Evolutionary conservation across 257 asterid species (phyloP), one percentile per base, ranked within the genome.

Genomic region (Jacaranda mimosifolia): DNA sequence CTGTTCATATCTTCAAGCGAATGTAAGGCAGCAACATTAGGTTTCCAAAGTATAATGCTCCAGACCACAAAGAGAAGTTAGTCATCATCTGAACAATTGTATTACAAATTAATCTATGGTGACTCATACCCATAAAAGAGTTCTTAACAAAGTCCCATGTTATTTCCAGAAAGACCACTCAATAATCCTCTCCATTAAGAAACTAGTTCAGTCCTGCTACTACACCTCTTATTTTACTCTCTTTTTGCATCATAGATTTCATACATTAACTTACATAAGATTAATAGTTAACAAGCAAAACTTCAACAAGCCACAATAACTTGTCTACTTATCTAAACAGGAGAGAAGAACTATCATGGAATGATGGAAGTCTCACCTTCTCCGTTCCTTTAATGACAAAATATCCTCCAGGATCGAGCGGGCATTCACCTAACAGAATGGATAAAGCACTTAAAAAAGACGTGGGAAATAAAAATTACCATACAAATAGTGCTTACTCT

Each of bases 381-480:
- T 96, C 97, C 14, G 91, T 90, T 77, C 97, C 99, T 85, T 93
- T 96, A 68, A 96, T 82, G 53, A 93, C 69, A 85, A 96, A 96
- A 82, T 96, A 96, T 70, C 98, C 98, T 72, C 99, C 98, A 18
- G 98, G 99, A 79, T 96, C 99, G 66, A 96, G 93, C 3, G 98
- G 99, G 84, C 99, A 96, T 87, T 96, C 99, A 79, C 99, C 97
- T 94, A 78, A 62, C 32, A 51, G 57, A 85, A 78, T 26, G 67
- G 68, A 71, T 74, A 43, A 80, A 68, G 40, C 67, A 74, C 18
- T 35, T 17, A 73, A 42, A 15, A 51, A 55, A 53, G 78, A 77
- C 7, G 14, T 15, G 51, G 12, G 7, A 36, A 49, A 12, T 32
- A 42, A 53, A 63, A 73, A 60, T 18, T 35, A 46, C 58, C 71